A percentile compares a stretch with the other conserved stretches of the same genome.
phyloP scores from a whole-genome alignment of 1,139 yeast genomes.

The Zygosaccharomyces pseudobailii region DNA sequence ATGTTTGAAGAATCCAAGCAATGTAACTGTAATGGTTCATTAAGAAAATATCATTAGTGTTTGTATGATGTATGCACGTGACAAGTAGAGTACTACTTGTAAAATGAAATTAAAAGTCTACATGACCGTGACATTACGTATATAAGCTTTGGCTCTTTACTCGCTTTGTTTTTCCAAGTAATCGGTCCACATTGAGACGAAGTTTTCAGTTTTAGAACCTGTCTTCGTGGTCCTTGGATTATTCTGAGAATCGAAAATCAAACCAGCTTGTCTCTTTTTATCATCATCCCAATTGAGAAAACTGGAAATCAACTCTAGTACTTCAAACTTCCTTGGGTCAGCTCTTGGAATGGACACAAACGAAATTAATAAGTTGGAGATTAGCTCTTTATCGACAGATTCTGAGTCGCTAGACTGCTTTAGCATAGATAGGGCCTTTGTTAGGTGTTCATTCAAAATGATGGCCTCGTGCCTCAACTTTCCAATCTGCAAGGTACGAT shows the following conservation, averaged over 20 bases:
- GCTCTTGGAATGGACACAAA: slow-evolving; percentile 87
- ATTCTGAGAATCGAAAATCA: slow-evolving; percentile 42
- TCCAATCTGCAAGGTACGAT: slow-evolving; percentile 76
- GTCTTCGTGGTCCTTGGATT: slow-evolving; percentile 19
- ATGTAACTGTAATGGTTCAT: too few species aligned
- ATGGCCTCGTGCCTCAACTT: slow-evolving; percentile 93
- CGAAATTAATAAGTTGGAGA: slow-evolving; percentile 79
- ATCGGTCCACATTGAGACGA: slow-evolving; percentile 86
- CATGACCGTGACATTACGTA: background rate
- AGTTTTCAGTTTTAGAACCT: slow-evolving; percentile 52
- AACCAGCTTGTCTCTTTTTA: slow-evolving; percentile 77
- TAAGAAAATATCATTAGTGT: background rate
- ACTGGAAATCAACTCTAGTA: slow-evolving; percentile 75
- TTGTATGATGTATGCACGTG: background rate
- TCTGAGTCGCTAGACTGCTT: slow-evolving; percentile 71
- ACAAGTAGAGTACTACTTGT: background rate
- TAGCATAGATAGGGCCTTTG: slow-evolving; percentile 80
- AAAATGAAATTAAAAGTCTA: background rate
- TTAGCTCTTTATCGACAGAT: slow-evolving; percentile 78
- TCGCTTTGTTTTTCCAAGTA: slow-evolving; percentile 73
- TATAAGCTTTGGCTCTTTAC: slow-evolving; percentile 16
- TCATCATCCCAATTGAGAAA: slow-evolving; percentile 85
- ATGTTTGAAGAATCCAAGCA: background rate
- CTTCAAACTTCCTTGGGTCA: slow-evolving; percentile 91
- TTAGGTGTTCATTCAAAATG: slow-evolving; percentile 87